Evolutionary conservation across 805 yeast genomes (phyloP).

Genomic region (Torulaspora indica): DNA sequence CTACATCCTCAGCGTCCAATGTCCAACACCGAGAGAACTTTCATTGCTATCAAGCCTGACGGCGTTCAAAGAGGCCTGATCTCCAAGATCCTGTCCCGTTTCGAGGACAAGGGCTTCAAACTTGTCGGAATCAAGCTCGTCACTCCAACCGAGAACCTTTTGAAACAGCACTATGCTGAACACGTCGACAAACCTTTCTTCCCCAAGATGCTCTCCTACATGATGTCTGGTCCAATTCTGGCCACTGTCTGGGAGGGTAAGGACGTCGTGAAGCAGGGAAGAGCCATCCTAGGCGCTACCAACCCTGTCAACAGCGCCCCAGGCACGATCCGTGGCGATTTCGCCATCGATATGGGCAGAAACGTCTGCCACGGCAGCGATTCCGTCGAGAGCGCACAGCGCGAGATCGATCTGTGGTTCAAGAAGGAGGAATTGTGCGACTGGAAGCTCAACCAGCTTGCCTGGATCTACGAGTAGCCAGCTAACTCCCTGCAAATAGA

Average conservation of each 20-base stretch:
- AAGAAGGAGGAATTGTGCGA: conserved; percentile 91
- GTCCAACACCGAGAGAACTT: conserved; percentile 66
- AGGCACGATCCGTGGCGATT: conserved; percentile 99
- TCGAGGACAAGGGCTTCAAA: conserved; percentile 96
- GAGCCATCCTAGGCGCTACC: conserved; percentile 97
- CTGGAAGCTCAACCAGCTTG: conserved; percentile 78
- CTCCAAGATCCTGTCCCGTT: conserved; percentile 83
- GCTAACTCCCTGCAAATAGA: neutral
- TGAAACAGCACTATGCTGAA: conserved; percentile 94
- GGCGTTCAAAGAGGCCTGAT: conserved; percentile 99
- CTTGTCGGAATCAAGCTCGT: conserved; percentile 92
- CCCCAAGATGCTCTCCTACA: conserved; percentile 93
- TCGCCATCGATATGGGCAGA: conserved; percentile 97
- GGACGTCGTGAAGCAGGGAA: conserved; percentile 98
- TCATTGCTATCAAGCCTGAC: conserved; percentile 95
- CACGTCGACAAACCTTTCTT: conserved; percentile 94
- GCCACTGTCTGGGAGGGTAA: conserved; percentile 99
- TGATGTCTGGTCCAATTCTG: conserved; percentile 97
- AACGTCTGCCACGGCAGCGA: conserved; percentile 99
- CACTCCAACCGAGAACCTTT: conserved; percentile 77
- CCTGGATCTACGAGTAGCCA: conserved; percentile 89
- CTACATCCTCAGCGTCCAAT: neutral
- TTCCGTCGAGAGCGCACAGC: conserved; percentile 95
- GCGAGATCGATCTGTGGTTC: conserved; percentile 97
- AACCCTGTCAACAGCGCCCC: conserved; percentile 97